Evolutionary conservation across 495 filamentous ascomycete species (phyloP), one percentile per base, ranked within the genome.

Genomic region (Tuber calosporum): DNA sequence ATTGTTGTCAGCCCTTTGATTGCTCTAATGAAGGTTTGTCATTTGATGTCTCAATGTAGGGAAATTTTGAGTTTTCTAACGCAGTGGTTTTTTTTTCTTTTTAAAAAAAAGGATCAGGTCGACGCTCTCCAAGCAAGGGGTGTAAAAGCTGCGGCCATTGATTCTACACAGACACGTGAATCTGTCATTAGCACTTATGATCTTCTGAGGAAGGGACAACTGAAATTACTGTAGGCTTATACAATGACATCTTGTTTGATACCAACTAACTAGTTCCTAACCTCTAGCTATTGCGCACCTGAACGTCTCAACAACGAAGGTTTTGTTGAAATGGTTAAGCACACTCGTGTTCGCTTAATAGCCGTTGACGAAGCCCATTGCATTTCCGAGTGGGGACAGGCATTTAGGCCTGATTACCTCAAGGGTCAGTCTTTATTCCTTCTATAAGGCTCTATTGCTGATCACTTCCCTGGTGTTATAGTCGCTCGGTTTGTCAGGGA

Each of bases 281-380:
- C 67, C 22, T 70, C 13, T 68, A 79, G 77, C 19, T 79, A 89
- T 72, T 87, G 86, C 62, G 85, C 87, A 0, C 87, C 88, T 0
- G 88, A 89, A 79, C 81, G 86, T 8, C 82, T 89, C 37, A 89
- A 88, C 73, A 89, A 87, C 72, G 86, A 87, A 68, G 85, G 84
- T 0, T 89, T 89, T 68, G 82, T 89, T 15, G 84, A 86, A 67
- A 85, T 82, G 36, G 85, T 89, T 73, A 87, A 85, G 66, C 71
- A 80, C 37, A 82, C 86, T 5, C 85, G 86, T 4, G 82, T 89
- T 34, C 85, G 88, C 9, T 79, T 89, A 19, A 77, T 89, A 30
- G 87, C 87, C 8, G 84, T 88, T 38, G 87, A 89, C 74, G 86
- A 89, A 73, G 87, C 87, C 11, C 87, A 88, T 81, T 89, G 87